Evolutionary conservation across 2,329 filamentous ascomycete genomes (phyloP).

Genomic region (Escovopsis sp.): DNA sequence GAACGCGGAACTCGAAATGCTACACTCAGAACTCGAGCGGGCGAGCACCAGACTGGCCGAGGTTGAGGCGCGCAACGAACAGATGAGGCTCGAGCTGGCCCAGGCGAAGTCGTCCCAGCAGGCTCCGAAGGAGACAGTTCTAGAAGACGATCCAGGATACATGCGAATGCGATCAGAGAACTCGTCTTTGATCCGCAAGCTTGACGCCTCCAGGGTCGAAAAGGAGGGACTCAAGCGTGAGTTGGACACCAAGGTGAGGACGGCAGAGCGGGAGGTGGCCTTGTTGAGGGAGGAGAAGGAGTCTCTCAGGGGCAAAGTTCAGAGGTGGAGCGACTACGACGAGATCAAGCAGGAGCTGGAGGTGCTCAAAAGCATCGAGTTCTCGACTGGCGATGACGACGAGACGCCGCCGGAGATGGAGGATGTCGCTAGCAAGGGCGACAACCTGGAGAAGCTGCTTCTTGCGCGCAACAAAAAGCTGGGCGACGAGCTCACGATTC

Average conservation of each 20-base stretch:
- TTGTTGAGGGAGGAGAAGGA: slow-evolving; percentile 71
- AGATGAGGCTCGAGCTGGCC: slow-evolving; percentile 77
- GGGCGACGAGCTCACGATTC: slow-evolving; percentile 78
- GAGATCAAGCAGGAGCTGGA: slow-evolving; percentile 93
- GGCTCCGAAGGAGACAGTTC: slow-evolving; percentile 41
- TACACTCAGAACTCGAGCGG: slow-evolving; percentile 79
- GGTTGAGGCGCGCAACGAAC: slow-evolving; percentile 86
- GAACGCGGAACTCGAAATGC: slow-evolving; percentile 84
- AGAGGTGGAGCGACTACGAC: slow-evolving; percentile 88
- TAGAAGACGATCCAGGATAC: slow-evolving; percentile 83
- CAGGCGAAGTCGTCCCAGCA: slow-evolving; percentile 62
- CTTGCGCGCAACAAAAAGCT: slow-evolving; percentile 93
- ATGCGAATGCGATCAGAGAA: slow-evolving; percentile 87
- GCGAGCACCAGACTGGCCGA: slow-evolving; percentile 79
- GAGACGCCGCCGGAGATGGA: slow-evolving; percentile 34
- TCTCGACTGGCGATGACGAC: slow-evolving; percentile 79
- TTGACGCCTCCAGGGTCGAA: slow-evolving; percentile 73
- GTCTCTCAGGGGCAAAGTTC: slow-evolving; percentile 61
- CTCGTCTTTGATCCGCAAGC: slow-evolving; percentile 73
- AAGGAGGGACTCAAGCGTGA: slow-evolving; percentile 67
- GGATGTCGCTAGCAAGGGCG: slow-evolving; percentile 36
- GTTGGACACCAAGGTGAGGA: slow-evolving; percentile 59
- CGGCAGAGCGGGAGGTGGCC: slow-evolving; percentile 64
- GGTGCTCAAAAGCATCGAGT: slow-evolving; percentile 94
- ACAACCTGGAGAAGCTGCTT: slow-evolving; percentile 80